Base-by-base conservation (phyloP, 768 basidiomycete genomes). In the Boletus rubropictus region DNA sequence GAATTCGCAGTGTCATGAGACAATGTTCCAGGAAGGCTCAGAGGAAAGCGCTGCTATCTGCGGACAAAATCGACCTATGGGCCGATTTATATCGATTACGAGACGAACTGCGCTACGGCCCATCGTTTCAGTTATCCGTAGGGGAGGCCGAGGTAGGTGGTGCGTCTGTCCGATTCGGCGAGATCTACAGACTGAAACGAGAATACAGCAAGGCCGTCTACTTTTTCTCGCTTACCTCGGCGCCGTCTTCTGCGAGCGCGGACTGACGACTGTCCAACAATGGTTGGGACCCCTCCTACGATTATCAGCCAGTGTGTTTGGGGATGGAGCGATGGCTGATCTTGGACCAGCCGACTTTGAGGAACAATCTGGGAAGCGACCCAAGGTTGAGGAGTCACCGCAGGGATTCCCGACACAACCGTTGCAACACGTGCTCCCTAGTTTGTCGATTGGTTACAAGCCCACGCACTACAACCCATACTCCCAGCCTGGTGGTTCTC, bases 141-240 rank as follows among this genome's bases (percentile, higher is more conserved):
- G 49, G 49, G 28, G 65, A 56, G 57, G 60, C 60, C 34, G 66
- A 67, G 76, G 76, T 76, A 60, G 46, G 66, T 63, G 55, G 39
- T 56, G 53, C 39, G 42, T 53, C 57, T 31, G 46, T 44, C 44
- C 29, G 37, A 39, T 48, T 37, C 28, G 40, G 20, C 48, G 41
- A 48, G 54, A 54, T 38, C 47, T 46, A 44, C 22, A 32, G 38
- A 28, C 52, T 61, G 46, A 56, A 45, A 44, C 42, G 51, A 50
- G 38, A 42, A 33, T 60, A 17, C 52, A 83, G 81, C 81, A 84
- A 69, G 73, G 74, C 6, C 71, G 70, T 28, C 59, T 70, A 15
- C 66, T 86, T 17, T 84, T 87, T 60, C 69, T 76, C 55, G 79
- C 84, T 34, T 86, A 86, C 67, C 72, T 83, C 28, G 85, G 82